These are phyloP conservation scores for Oleoguttula mirabilis DNA, from an alignment of 495 filamentous ascomycete genomes.

Conservation along the genomic window DNA sequence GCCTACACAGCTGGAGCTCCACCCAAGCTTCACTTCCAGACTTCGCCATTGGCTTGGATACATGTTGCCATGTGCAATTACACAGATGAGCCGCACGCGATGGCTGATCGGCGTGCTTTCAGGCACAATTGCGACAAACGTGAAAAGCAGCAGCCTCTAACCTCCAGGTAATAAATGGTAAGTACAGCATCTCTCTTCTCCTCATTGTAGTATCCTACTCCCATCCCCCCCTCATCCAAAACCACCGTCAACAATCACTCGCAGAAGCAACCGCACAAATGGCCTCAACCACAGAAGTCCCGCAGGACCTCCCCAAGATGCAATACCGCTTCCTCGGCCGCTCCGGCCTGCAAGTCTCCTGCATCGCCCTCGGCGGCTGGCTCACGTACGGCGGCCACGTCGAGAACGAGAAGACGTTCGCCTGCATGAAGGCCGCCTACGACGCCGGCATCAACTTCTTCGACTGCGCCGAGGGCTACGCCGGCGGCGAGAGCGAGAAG, in stretches of 20 bases:
- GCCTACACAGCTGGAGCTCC: neutral
- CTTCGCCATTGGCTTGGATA: neutral
- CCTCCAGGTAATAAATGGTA: no score
- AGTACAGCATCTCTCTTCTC: no score
- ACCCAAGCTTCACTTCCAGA: neutral
- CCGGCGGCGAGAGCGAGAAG: conserved; percentile 56
- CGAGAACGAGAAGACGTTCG: conserved; percentile 50
- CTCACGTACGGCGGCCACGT: conserved; percentile 67
- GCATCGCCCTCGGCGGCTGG: conserved; percentile 62
- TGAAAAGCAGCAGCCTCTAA: no score
- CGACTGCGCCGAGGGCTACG: conserved; percentile 40
- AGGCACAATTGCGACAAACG: no score
- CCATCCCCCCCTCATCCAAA: neutral
- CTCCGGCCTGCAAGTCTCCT: conserved; percentile 63
- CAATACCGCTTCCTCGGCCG: conserved; percentile 63
- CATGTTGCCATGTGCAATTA: neutral
- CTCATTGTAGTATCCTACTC: no score
- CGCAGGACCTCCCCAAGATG: conserved; percentile 47
- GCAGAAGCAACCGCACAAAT: no score
- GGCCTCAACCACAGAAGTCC: conserved; percentile 3
- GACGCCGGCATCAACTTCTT: conserved; percentile 69
- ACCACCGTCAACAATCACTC: no score
- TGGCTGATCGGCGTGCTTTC: no score
- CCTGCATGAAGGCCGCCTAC: conserved; percentile 65
- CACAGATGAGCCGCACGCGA: no score